phyloP scores from a whole-genome alignment of 1,284 basidiomycete species.

The Fomitiporia mediterranea region DNA sequence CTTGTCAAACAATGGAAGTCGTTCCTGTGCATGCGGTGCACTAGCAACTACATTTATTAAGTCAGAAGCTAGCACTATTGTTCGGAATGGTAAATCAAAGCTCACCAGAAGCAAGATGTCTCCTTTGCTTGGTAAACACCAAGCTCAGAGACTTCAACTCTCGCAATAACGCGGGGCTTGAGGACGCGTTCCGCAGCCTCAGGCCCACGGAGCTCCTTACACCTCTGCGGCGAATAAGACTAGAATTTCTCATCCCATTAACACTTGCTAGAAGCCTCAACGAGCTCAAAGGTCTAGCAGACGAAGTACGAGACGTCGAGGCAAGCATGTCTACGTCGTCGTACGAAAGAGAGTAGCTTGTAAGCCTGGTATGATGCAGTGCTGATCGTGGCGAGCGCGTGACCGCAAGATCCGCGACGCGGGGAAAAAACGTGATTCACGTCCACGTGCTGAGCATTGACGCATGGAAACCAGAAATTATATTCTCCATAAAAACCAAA shows the following conservation, averaged over 20 bases:
- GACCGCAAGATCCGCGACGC: conserved; percentile 8
- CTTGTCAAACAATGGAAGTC: conserved; percentile 20
- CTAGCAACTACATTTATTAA: not conserved
- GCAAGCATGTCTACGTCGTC: conserved; percentile 1
- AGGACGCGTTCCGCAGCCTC: conserved; percentile 9
- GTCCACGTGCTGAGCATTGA: too few species aligned
- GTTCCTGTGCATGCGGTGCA: not conserved
- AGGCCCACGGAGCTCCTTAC: not conserved
- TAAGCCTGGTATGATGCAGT: not conserved
- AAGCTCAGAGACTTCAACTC: not conserved
- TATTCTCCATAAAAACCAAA: too few species aligned
- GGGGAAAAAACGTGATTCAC: conserved; percentile 1
- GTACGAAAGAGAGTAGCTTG: not conserved
- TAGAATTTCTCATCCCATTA: too few species aligned
- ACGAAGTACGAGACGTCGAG: conserved; percentile 5
- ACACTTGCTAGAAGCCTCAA: not conserved
- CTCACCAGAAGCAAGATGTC: conserved; percentile 7
- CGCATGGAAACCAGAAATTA: too few species aligned
- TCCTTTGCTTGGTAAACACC: not conserved
- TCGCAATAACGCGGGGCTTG: not conserved
- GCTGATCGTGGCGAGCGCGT: not conserved
- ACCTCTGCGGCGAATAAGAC: not conserved
- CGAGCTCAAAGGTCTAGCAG: not conserved
- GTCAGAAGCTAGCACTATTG: not conserved
- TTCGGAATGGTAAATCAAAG: not conserved